Base-by-base conservation (phyloP, 306 rosid species). In the Citrullus colocynthis region DNA sequence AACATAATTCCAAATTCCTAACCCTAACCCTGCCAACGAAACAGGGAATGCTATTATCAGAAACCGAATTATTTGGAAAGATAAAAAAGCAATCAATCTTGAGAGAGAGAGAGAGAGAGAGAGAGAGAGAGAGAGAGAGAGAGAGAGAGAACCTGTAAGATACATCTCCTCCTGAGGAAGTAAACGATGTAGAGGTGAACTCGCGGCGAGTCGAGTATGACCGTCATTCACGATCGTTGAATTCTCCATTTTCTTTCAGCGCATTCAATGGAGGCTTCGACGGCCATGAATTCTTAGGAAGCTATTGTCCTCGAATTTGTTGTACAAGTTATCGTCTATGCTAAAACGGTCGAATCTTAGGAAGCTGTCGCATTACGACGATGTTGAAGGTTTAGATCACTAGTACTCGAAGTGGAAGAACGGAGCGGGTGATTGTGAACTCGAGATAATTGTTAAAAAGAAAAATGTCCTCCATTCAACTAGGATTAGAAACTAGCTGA, bases 81-180 rank as follows among this genome's bases (percentile, higher is more conserved):
- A 39, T 39, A 42, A 66, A 70, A 70, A 70, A 42, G 24, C 49
- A 37, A 64, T 37, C 75, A 45, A 70, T 6, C 75, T 70, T 67
- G 18, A 67, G 32, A 72, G 45, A 83, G 78, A 20, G 71, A 56
- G 78, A 52, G 55, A 24, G 28, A 24, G 28, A 24, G 24, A 24
- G 24, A 24, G 28, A 24, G 28, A 24, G 28, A 24, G 28, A 24
- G 28, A 24, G 28, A 24, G 28, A 24, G 28, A n/a, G n/a, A n/a
- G n/a, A n/a, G n/a, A n/a, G n/a, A n/a, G n/a, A n/a, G n/a, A 24
- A 91, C 96, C 98, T 93, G 93, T 90, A 91, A 80, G 60, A 80
- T 75, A 87, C 93, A 82, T 88, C 96, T 63, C 93, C 79, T 20
- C 57, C 87, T 64, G 90, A 87, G 78, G 85, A 82, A 76, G 77